These are phyloP conservation scores for Biscogniauxia sp. DNA, from an alignment of 2,329 filamentous ascomycete genomes.

Conservation along the genomic window DNA sequence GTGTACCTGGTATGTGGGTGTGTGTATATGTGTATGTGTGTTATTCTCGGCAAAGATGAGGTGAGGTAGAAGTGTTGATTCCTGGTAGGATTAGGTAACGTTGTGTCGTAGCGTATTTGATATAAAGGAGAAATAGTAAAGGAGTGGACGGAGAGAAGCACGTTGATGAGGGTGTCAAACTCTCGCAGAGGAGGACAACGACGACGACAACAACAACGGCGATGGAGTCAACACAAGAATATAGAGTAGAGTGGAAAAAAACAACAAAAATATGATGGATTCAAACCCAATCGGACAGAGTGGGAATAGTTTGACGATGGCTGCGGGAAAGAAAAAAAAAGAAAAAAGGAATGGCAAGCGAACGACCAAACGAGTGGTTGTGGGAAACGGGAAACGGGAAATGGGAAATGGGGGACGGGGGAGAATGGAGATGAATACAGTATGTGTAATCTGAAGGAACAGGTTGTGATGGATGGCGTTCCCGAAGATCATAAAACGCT, in stretches of 20 bases:
- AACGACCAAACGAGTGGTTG: neutral
- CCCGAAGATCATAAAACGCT: neutral
- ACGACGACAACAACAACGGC: too few relatives aligned
- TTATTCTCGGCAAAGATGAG: too few relatives aligned
- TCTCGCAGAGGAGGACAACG: neutral
- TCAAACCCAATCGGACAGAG: too few relatives aligned
- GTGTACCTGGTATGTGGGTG: too few relatives aligned
- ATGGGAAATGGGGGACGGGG: neutral
- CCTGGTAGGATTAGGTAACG: too few relatives aligned
- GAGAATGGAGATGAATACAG: neutral
- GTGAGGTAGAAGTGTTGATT: too few relatives aligned
- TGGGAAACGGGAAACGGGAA: neutral
- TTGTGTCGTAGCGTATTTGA: too few relatives aligned
- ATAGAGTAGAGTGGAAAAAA: too few relatives aligned
- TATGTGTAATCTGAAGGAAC: neutral
- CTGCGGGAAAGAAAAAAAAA: neutral
- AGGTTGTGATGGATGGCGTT: neutral
- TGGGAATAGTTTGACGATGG: neutral
- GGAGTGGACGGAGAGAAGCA: neutral
- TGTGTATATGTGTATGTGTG: too few relatives aligned
- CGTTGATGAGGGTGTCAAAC: neutral
- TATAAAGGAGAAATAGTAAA: too few relatives aligned
- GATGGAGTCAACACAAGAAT: too few relatives aligned
- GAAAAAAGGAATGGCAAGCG: neutral
- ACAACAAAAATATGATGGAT: constrained; percentile 5